A percentile compares a stretch with the other conserved stretches of the same genome.
Evolutionary conservation across 495 filamentous ascomycete genomes (phyloP).

Genomic region (Penicillium canescens): DNA sequence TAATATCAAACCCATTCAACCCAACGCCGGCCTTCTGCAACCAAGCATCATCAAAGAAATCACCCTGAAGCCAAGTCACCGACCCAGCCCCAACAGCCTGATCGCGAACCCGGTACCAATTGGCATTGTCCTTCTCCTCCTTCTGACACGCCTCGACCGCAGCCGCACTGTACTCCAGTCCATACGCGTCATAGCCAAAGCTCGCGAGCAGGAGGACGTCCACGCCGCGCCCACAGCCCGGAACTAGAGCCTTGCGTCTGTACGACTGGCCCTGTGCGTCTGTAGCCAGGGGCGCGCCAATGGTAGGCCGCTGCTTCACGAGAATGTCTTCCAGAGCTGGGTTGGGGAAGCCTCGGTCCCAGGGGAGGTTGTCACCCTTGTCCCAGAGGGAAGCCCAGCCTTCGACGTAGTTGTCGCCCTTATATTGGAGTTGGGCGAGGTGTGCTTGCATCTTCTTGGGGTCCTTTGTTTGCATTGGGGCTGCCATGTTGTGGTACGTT

Average conservation of each 20-base stretch:
- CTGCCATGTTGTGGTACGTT: slow-evolving; percentile 17
- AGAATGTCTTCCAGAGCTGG: slow-evolving; percentile 68
- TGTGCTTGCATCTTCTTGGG: slow-evolving; percentile 25
- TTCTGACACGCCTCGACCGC: slow-evolving; percentile 57
- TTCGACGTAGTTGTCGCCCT: slow-evolving; percentile 31
- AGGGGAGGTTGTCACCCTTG: slow-evolving; percentile 60
- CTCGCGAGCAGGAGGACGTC: slow-evolving; percentile 71
- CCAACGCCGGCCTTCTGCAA: slow-evolving; percentile 39
- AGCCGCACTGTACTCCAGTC: slow-evolving; percentile 63
- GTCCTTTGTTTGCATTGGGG: slow-evolving; percentile 15
- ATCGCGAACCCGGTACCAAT: slow-evolving; percentile 49
- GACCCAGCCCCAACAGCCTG: slow-evolving; percentile 49
- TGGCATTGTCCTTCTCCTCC: slow-evolving; percentile 37
- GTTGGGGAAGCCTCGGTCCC: slow-evolving; percentile 67
- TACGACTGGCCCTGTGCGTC: slow-evolving; percentile 23
- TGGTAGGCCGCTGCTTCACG: slow-evolving; percentile 39
- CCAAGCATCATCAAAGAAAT: slow-evolving; percentile 75
- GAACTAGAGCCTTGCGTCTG: slow-evolving; percentile 57
- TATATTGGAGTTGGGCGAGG: slow-evolving; percentile 32
- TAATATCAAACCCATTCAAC: slow-evolving; percentile 67
- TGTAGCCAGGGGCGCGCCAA: slow-evolving; percentile 40
- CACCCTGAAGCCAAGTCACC: slow-evolving; percentile 61
- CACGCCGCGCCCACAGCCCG: slow-evolving; percentile 76
- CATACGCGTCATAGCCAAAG: slow-evolving; percentile 72
- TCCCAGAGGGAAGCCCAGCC: slow-evolving; percentile 68